phyloP scores from a whole-genome alignment of 148 eudicot species.

The Salicornia ramosissima region DNA sequence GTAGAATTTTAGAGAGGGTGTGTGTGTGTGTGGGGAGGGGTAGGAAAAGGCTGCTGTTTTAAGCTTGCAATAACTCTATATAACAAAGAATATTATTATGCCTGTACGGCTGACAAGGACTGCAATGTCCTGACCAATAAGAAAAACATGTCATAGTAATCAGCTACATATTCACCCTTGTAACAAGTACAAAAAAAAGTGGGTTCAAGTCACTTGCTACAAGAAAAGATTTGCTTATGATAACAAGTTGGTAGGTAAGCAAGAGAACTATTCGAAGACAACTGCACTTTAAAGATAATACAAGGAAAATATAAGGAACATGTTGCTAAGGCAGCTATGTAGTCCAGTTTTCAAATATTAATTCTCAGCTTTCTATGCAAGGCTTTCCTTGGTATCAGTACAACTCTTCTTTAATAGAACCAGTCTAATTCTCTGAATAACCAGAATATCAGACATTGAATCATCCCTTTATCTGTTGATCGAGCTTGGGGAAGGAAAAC shows the following conservation, averaged over 20 bases:
- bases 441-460: not conserved
- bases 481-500: not conserved
- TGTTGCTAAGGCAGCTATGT: not conserved
- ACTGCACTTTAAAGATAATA: not conserved
- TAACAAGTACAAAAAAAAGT: not conserved
- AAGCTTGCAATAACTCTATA: not conserved
- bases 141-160: not conserved
- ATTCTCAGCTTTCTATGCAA: not conserved
- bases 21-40: not conserved
- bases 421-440: not conserved
- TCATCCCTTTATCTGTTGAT: not conserved
- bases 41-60: not conserved
- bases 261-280: not conserved
- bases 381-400: not conserved
- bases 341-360: not conserved
- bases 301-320: not conserved
- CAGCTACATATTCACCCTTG: not conserved
- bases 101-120: not conserved
- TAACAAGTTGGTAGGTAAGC: not conserved
- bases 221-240: not conserved
- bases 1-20: too few species aligned
- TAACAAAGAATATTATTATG: not conserved
- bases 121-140: not conserved
- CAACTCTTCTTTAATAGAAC: not conserved
- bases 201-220: not conserved